phyloP scores from a whole-genome alignment of 2,329 filamentous ascomycete species.

The Aspergillus sp. region DNA sequence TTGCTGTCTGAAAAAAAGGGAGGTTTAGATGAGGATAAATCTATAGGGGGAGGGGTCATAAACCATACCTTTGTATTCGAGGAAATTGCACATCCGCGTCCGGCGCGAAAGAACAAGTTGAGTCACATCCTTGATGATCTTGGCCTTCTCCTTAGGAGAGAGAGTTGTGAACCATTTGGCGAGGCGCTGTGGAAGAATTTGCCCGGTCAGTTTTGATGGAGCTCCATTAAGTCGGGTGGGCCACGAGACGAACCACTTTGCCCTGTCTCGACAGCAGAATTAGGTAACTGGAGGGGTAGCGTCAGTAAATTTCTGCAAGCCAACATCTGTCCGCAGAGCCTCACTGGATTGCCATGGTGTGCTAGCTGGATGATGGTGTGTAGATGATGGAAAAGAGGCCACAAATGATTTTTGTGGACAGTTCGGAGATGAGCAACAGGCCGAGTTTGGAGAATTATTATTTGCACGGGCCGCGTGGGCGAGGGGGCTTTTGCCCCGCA shows the following conservation, averaged over 20 bases:
- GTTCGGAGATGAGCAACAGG: too few relatives aligned
- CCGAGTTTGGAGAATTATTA: too few relatives aligned
- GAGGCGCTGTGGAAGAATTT: constrained; percentile 63
- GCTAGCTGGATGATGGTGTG: too few relatives aligned
- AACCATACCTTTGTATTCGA: constrained; percentile 88
- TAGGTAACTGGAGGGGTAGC: constrained; percentile 67
- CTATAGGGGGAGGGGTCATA: neutral
- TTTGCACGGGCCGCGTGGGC: too few relatives aligned
- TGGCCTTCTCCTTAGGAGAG: constrained; percentile 96
- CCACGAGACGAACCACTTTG: constrained; percentile 77
- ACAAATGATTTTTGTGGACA: too few relatives aligned
- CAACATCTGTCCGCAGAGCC: constrained; percentile 4
- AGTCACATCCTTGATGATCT: constrained; percentile 99
- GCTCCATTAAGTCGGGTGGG: constrained; percentile 30
- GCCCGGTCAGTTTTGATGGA: constrained; percentile 18
- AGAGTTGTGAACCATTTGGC: constrained; percentile 99
- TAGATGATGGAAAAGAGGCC: too few relatives aligned
- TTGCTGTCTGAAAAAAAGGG: constrained; percentile 69
- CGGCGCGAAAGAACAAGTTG: constrained; percentile 92
- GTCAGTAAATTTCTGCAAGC: constrained; percentile 12
- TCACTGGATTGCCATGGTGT: constrained; percentile 33
- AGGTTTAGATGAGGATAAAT: constrained; percentile 3
- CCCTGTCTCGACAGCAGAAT: constrained; percentile 97
- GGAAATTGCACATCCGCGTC: constrained; percentile 99
- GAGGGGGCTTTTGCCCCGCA: too few relatives aligned